Conservation (phyloP, 179 eudicot genomes). For the Beta lomatogona region DNA sequence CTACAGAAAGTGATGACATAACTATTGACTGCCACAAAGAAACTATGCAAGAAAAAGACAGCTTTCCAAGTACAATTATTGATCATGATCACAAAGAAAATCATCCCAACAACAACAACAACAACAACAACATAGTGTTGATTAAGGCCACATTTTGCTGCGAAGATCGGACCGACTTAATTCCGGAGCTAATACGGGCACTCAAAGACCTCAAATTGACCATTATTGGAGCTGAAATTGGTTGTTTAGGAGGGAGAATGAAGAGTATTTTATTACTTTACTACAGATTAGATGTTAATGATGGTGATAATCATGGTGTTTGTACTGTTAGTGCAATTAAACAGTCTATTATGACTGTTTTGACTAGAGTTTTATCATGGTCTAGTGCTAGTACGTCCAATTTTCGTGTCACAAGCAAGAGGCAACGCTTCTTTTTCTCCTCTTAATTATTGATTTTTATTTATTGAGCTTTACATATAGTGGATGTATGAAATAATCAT, state of each 20-base stretch:
- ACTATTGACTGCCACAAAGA: conserved; percentile 17
- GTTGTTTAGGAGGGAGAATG: conserved; percentile 74
- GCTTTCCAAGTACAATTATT: neutral
- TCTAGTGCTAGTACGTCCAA: conserved; percentile 40
- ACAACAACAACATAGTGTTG: conserved; percentile 23
- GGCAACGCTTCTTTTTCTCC: conserved; percentile 76
- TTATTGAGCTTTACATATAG: neutral
- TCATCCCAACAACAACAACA: conserved; percentile 17
- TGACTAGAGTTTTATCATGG: conserved; percentile 56
- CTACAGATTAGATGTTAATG: conserved; percentile 19
- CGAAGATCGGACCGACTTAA: conserved; percentile 75
- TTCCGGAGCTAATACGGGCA: conserved; percentile 59
- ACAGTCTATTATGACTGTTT: conserved; percentile 51
- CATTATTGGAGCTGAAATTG: conserved; percentile 58
- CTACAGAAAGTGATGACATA: conserved; percentile 67
- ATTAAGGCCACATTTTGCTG: conserved; percentile 75
- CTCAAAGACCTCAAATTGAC: conserved; percentile 52
- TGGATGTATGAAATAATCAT: neutral
- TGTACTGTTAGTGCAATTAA: conserved; percentile 35
- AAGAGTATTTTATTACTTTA: conserved; percentile 54
- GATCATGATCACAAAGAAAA: neutral
- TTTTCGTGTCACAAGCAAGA: conserved; percentile 65
- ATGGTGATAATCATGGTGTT: conserved; percentile 14
- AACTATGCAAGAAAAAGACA: neutral
- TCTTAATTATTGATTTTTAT: neutral